phyloP scores from a whole-genome alignment of 441 rosid genomes.

The Populus tomentosa region DNA sequence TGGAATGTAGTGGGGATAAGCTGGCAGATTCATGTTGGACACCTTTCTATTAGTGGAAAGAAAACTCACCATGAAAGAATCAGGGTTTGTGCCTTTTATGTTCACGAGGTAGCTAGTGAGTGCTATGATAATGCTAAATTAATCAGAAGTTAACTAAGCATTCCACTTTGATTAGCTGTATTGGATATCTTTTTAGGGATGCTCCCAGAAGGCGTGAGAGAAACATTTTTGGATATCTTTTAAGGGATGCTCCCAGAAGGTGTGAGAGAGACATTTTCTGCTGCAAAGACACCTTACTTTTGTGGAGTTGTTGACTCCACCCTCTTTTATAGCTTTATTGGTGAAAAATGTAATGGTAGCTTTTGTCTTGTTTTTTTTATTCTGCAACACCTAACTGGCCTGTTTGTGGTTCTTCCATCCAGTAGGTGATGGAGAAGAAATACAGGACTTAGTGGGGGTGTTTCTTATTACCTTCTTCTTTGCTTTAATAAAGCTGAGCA shows the following conservation, averaged over 20 bases:
- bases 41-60: constrained; percentile 38
- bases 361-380: constrained; percentile 10
- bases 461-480: not conserved
- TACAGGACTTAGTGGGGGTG: constrained; percentile 17
- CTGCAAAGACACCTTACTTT: constrained; percentile 17
- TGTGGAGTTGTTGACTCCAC: not conserved
- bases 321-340: constrained; percentile 10
- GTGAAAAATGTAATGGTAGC: not conserved
- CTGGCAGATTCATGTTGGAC: constrained; percentile 26
- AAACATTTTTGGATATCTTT: not conserved
- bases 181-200: constrained; percentile 1
- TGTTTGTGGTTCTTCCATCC: constrained; percentile 15
- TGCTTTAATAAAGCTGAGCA: constrained; percentile 16
- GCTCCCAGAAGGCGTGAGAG: constrained; percentile 21
- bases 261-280: not conserved
- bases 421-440: constrained; percentile 17
- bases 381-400: not conserved
- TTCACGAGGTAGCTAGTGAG: not conserved
- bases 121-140: constrained; percentile 19
- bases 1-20: constrained; percentile 21
- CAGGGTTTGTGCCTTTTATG: not conserved
- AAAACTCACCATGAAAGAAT: constrained; percentile 10
- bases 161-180: constrained; percentile 30
- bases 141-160: constrained; percentile 16
- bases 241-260: no score